Conservation (phyloP, 106 monocot genomes). For the Narthecium ossifragum region DNA sequence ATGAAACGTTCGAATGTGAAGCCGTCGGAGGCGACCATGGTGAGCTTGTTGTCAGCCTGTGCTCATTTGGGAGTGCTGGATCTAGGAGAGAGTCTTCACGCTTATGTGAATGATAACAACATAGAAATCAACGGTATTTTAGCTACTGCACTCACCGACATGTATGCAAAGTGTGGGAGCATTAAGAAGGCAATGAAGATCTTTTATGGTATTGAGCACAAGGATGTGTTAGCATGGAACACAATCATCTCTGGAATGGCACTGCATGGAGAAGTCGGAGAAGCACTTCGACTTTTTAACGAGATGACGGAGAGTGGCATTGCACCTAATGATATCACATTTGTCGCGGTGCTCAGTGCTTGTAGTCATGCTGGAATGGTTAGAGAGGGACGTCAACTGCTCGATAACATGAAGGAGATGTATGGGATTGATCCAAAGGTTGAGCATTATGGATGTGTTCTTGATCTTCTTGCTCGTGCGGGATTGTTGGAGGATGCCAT, state of each 20-base stretch:
- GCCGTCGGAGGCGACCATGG: slow-evolving; percentile 40
- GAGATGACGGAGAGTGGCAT: slow-evolving; percentile 27
- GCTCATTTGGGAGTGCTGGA: slow-evolving; percentile 35
- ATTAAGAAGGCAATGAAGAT: slow-evolving; percentile 19
- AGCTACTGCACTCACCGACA: slow-evolving; percentile 45
- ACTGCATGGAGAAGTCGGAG: slow-evolving; percentile 31
- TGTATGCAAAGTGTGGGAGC: slow-evolving; percentile 61
- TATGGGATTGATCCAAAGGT: slow-evolving; percentile 38
- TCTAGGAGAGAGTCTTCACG: slow-evolving; percentile 25
- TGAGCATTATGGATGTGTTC: slow-evolving; percentile 58
- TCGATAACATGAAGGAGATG: slow-evolving; percentile 23
- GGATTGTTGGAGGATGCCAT: slow-evolving; percentile 43
- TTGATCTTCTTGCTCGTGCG: slow-evolving; percentile 47
- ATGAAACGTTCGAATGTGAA: slow-evolving; percentile 23
- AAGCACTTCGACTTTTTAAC: slow-evolving; percentile 24
- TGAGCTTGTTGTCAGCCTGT: slow-evolving; percentile 43
- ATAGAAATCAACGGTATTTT: slow-evolving; percentile 30
- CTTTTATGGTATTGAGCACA: slow-evolving; percentile 27
- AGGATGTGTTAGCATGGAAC: slow-evolving; percentile 46
- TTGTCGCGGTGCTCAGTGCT: slow-evolving; percentile 38
- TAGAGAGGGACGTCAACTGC: slow-evolving; percentile 24
- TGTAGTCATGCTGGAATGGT: slow-evolving; percentile 47
- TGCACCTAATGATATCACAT: slow-evolving; percentile 37
- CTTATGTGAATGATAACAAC: slow-evolving; percentile 10
- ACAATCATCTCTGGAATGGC: slow-evolving; percentile 40